Conservation (phyloP, 768 basidiomycete genomes). For the Dentipellis fragilis region DNA sequence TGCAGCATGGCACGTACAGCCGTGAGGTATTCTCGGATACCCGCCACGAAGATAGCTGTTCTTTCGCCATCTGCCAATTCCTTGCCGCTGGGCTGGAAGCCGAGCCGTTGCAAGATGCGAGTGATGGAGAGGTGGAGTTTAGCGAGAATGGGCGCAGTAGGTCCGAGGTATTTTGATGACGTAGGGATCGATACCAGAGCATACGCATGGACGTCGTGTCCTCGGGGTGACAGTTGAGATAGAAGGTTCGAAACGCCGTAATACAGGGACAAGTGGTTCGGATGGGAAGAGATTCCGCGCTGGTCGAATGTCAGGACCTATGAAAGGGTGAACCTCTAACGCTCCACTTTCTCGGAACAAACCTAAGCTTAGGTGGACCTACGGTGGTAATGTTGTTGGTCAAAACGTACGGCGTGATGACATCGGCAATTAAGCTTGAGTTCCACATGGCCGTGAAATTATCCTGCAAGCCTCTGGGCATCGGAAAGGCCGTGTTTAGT, state of each 20-base stretch:
- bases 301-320: constrained; percentile 85
- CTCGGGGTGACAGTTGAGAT: constrained; percentile 5
- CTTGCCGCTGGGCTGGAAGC: constrained; percentile 14
- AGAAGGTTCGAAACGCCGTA: constrained; percentile 41
- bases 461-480: constrained; percentile 55
- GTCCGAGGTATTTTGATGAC: constrained; percentile 49
- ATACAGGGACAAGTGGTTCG: constrained; percentile 73
- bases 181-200: constrained; percentile 51
- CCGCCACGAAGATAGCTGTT: constrained; percentile 40
- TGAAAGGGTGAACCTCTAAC: constrained; percentile 12
- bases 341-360: too few relatives aligned
- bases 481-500: background rate
- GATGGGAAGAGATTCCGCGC: constrained; percentile 70
- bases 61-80: too few relatives aligned
- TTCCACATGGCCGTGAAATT: constrained; percentile 65
- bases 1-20: constrained; percentile 60
- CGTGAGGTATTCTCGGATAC: constrained; percentile 40
- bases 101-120: constrained; percentile 1
- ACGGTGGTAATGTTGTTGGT: constrained; percentile 57
- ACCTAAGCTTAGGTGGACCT: constrained; percentile 12
- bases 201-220: constrained; percentile 30
- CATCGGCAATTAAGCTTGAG: constrained; percentile 41
- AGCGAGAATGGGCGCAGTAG: constrained; percentile 38
- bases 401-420: constrained; percentile 48
- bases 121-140: constrained; percentile 32